Evolutionary conservation across 805 yeast genomes (phyloP).

Genomic region (Debaryomyces maramus): DNA sequence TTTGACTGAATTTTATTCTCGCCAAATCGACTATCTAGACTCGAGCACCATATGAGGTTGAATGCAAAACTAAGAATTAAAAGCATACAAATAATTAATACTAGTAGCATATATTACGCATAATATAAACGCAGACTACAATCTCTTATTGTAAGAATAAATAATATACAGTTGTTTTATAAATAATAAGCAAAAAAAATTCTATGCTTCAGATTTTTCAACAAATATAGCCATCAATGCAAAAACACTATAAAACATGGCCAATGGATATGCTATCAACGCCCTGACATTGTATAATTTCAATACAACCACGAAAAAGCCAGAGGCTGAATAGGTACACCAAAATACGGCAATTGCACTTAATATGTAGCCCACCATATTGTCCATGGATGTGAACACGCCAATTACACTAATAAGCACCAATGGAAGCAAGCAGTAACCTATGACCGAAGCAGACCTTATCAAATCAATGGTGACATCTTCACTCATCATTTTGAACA

Average conservation of each 20-base stretch:
- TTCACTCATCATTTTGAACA: constrained; percentile 85
- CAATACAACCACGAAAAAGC: constrained; percentile 83
- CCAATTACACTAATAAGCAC: constrained; percentile 75
- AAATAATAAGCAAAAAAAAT: not conserved
- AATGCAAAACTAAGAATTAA: too few relatives aligned
- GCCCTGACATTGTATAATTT: constrained; percentile 83
- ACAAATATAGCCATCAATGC: constrained; percentile 94
- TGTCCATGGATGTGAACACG: constrained; percentile 67
- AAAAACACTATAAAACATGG: constrained; percentile 87
- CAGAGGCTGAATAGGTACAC: constrained; percentile 94
- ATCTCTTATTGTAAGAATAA: not conserved
- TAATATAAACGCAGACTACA: not conserved
- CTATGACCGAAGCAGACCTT: constrained; percentile 87
- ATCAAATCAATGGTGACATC: constrained; percentile 53
- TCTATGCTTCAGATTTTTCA: constrained; percentile 27
- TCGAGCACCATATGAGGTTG: too few relatives aligned
- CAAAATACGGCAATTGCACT: constrained; percentile 72
- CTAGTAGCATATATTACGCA: too few relatives aligned
- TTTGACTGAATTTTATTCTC: too few relatives aligned
- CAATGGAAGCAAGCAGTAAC: constrained; percentile 89
- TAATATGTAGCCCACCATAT: constrained; percentile 66
- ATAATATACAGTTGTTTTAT: constrained; percentile 2
- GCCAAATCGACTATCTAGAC: too few relatives aligned
- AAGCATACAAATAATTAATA: too few relatives aligned
- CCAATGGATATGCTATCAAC: constrained; percentile 89